A percentile compares a stretch with the other conserved stretches of the same genome.
These are phyloP conservation scores for Tolypocladium endophyticum DNA, from an alignment of 2,329 filamentous ascomycete genomes.

Conservation along the genomic window DNA sequence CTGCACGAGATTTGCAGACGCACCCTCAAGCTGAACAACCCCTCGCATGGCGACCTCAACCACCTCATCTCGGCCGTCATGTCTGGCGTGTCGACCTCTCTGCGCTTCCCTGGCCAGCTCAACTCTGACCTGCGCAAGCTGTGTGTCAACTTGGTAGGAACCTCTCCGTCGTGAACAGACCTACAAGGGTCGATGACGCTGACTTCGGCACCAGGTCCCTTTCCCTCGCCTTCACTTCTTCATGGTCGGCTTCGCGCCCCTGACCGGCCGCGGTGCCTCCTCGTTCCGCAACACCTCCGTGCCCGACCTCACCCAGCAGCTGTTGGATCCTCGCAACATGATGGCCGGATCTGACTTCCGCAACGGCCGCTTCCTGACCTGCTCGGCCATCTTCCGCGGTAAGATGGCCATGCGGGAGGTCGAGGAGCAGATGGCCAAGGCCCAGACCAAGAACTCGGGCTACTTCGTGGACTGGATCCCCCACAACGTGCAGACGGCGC, in stretches of 20 bases:
- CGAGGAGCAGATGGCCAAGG: slow-evolving; percentile 99
- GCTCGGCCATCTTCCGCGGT: slow-evolving; percentile 99
- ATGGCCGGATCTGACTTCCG: slow-evolving; percentile 99
- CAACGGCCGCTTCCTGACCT: slow-evolving; percentile 98
- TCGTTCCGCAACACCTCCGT: slow-evolving; percentile 97
- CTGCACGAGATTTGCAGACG: slow-evolving; percentile 99
- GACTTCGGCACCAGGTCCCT: slow-evolving; percentile 40
- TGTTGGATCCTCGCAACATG: slow-evolving; percentile 99
- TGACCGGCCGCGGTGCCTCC: slow-evolving; percentile 76
- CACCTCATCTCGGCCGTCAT: slow-evolving; percentile 99
- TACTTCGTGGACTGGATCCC: slow-evolving; percentile 99
- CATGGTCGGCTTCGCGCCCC: slow-evolving; percentile 99
- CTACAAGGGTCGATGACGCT: neutral
- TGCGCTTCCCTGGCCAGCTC: slow-evolving; percentile 98
- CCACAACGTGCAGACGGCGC: slow-evolving; percentile 99
- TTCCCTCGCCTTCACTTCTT: slow-evolving; percentile 99
- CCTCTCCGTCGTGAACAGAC: no score
- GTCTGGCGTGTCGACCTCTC: slow-evolving; percentile 96
- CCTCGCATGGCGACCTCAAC: slow-evolving; percentile 98
- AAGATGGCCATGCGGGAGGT: slow-evolving; percentile 99
- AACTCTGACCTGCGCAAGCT: slow-evolving; percentile 99
- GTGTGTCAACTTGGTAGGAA: slow-evolving; percentile 83
- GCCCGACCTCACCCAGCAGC: slow-evolving; percentile 97
- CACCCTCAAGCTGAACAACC: slow-evolving; percentile 96
- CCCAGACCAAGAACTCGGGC: slow-evolving; percentile 98